phyloP scores from a whole-genome alignment of 2,329 filamentous ascomycete genomes.

The Trichoderma sp. region DNA sequence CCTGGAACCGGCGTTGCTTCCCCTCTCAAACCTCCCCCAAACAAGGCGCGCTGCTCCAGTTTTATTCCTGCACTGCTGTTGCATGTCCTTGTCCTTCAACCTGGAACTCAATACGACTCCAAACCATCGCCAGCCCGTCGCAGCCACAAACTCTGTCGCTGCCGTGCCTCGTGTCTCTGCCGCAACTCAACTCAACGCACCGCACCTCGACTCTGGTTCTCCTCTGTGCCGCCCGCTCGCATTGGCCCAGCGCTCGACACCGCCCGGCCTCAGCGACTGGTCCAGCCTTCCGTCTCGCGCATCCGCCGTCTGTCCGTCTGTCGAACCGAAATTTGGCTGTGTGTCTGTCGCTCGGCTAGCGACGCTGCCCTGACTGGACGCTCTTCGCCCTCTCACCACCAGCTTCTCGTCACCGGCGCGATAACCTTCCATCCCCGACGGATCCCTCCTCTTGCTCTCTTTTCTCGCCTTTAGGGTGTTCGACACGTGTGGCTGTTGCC shows the following conservation, averaged over 20 bases:
- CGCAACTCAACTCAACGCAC: slow-evolving; percentile 9
- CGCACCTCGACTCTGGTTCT: not conserved
- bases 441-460: not conserved
- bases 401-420: slow-evolving; percentile 2
- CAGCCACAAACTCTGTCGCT: slow-evolving; percentile 25
- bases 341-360: slow-evolving; percentile 13
- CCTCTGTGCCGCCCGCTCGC: slow-evolving; percentile 7
- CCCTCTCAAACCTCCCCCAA: slow-evolving; percentile 21
- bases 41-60: slow-evolving; percentile 24
- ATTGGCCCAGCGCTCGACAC: not conserved
- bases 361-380: slow-evolving; percentile 18
- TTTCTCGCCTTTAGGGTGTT: not conserved
- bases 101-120: not conserved
- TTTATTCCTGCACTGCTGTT: slow-evolving; percentile 12
- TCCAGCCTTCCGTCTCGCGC: slow-evolving; percentile 5
- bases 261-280: not conserved
- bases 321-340: slow-evolving; percentile 22
- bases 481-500: slow-evolving; percentile 10
- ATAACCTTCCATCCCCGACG: not conserved
- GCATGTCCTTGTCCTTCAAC: not conserved
- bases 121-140: slow-evolving; percentile 24
- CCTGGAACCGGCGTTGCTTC: slow-evolving; percentile 17
- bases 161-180: slow-evolving; percentile 15
- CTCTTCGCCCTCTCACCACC: slow-evolving; percentile 3
- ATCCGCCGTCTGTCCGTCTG: not conserved